A percentile compares a stretch with the other conserved stretches of the same genome.
Conservation (phyloP, 108 stramenopile genomes). For the Cylindrotheca fusiformis region DNA sequence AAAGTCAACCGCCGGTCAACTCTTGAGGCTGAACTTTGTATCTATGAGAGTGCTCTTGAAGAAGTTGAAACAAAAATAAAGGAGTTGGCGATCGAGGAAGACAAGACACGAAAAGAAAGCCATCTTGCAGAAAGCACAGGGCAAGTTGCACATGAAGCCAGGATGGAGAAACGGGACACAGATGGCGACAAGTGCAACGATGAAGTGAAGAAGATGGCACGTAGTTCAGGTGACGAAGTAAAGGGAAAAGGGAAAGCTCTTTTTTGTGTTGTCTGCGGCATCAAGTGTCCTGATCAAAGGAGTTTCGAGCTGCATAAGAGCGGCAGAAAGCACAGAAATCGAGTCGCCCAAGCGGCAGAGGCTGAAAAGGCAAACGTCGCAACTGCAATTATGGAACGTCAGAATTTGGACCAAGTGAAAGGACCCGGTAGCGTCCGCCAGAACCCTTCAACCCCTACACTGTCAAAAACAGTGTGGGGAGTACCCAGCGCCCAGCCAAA, state of each 20-base stretch:
- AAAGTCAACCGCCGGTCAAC: conserved; percentile 40
- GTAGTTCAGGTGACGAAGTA: conserved; percentile 5
- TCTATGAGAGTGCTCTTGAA: conserved; percentile 41
- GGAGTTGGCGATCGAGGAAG: conserved; percentile 11
- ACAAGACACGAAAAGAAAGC: neutral
- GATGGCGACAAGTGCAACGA: neutral
- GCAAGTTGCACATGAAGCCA: neutral
- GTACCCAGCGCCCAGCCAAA: conserved; percentile 23
- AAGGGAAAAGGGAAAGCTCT: neutral
- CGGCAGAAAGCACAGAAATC: conserved; percentile 83
- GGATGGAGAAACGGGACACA: neutral
- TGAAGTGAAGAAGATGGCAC: neutral
- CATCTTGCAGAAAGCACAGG: neutral
- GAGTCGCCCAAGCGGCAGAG: conserved; percentile 51
- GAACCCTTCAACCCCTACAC: neutral
- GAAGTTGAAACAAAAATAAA: conserved; percentile 29
- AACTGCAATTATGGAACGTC: conserved; percentile 49
- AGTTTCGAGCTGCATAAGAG: conserved; percentile 66
- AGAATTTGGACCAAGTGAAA: conserved; percentile 23
- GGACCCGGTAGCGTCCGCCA: neutral
- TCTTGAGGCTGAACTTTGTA: conserved; percentile 40
- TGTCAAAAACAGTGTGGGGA: conserved; percentile 33
- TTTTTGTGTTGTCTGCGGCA: conserved; percentile 56
- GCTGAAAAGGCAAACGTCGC: conserved; percentile 61
- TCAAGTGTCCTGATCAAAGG: conserved; percentile 62